These are phyloP conservation scores for Rhynchospora pubera DNA, from an alignment of 176 grass and related monocot genomes.

Conservation along the genomic window DNA sequence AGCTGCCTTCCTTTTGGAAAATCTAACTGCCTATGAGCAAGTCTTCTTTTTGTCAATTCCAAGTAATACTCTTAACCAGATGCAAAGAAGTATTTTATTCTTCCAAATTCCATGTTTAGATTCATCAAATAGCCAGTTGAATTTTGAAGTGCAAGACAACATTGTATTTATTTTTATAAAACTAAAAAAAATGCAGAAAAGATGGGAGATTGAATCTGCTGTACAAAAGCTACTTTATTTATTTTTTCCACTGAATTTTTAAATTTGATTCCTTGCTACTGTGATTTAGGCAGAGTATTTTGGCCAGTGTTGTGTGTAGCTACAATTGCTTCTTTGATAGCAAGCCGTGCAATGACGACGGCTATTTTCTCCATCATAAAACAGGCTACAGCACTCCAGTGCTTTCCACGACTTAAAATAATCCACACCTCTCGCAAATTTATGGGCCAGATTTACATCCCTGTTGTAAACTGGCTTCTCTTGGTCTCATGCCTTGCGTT, in stretches of 20 bases:
- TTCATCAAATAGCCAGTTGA: background rate
- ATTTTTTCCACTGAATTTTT: background rate
- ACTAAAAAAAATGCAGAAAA: too few species aligned
- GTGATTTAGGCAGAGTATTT: conserved; percentile 55
- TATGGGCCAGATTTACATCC: conserved; percentile 99
- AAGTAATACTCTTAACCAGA: conserved; percentile 50
- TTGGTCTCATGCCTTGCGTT: conserved; percentile 73
- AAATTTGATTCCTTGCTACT: conserved; percentile 21
- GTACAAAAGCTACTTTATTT: background rate
- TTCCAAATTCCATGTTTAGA: background rate
- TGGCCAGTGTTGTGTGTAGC: conserved; percentile 83
- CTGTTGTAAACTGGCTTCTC: conserved; percentile 95
- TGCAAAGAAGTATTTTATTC: conserved; percentile 10
- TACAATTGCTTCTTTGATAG: conserved; percentile 82
- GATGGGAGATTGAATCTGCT: background rate
- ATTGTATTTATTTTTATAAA: background rate
- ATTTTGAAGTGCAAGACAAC: conserved; percentile 7
- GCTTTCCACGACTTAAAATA: conserved; percentile 96
- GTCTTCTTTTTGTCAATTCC: conserved; percentile 98
- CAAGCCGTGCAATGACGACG: conserved; percentile 92
- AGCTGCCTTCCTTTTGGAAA: conserved; percentile 95
- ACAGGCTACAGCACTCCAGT: conserved; percentile 88
- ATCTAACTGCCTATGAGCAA: conserved; percentile 71
- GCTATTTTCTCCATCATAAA: conserved; percentile 95
- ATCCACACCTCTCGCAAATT: conserved; percentile 94